Evolutionary conservation across 371 early-diverging fungal genomes (phyloP), one percentile per base, ranked within the genome.

Genomic region (Enterocytospora artemiae): DNA sequence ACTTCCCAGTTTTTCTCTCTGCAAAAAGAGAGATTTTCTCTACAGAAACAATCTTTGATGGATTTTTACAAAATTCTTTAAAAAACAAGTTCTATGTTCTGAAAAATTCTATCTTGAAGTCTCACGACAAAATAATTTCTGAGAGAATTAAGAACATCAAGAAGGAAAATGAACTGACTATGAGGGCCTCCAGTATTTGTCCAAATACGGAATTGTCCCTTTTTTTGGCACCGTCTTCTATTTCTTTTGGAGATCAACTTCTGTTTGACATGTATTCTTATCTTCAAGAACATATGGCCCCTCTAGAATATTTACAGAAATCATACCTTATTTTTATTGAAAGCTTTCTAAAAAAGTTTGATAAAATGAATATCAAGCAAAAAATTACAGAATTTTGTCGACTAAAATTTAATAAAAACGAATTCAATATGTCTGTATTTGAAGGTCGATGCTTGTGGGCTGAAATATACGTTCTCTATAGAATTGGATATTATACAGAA

Each of bases 381-480:
- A 43, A 51, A 7, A 54, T 74, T 0, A 59, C 41, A 2, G 60
- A 27, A 16, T 75, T 69, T 63, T 64, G 63, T 2, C 63, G 66
- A 52, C 34, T 75, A 28, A 67, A 63, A 43, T 75, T 54, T 31
- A 61, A 33, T 39, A 46, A 50, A 28, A 65, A 64, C 12, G 71
- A 68, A 36, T 71, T 59, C 33, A 45, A 55, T 18, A 50, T 75
- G 12, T 68, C 67, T 37, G 66, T 68, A 14, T 75, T 58, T 55
- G 75, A 75, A 52, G 69, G 61, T 1, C 44, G 66, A 46, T 75
- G 69, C 43, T 25, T 75, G 18, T 75, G 65, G 65, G 75, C 72
- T 16, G 75, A 75, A 56, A 20, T 69, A 0, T 75, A 64, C 41
- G 49, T 59, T 22, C 46, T 65, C 28, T 59, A 67, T 14, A 67